Percentiles rank a stretch among this genome's conserved stretches.
Conservation (phyloP, 2,329 filamentous ascomycete genomes). For the Neurospora sp. region DNA sequence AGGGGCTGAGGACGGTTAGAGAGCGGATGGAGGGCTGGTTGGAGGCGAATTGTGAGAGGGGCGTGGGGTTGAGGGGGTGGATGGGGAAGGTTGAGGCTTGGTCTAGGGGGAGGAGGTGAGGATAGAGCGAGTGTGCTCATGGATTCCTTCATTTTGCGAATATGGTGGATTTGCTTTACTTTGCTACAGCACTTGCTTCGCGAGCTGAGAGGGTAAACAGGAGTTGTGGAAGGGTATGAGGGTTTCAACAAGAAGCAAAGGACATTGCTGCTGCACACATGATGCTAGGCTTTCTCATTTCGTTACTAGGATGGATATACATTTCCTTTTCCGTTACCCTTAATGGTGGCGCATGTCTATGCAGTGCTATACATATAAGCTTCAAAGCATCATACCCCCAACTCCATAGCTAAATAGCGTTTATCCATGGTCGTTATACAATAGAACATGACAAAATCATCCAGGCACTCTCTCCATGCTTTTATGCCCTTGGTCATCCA, state of each 20-base stretch:
- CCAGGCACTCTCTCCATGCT: neutral
- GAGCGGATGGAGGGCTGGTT: conserved; percentile 80
- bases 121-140: neutral
- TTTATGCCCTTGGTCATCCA: conserved; percentile 4
- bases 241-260: neutral
- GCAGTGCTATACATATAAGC: neutral
- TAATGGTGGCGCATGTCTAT: neutral
- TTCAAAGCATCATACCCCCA: neutral
- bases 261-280: neutral
- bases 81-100: conserved; percentile 54
- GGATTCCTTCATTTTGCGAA: neutral
- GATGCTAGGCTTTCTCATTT: neutral
- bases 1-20: conserved; percentile 57
- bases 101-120: conserved; percentile 26
- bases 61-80: conserved; percentile 60
- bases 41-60: conserved; percentile 71
- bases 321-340: neutral
- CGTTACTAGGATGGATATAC: neutral
- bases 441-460: neutral
- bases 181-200: neutral
- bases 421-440: neutral
- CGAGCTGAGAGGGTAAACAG: neutral
- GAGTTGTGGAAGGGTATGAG: neutral
- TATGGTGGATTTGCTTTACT: neutral
- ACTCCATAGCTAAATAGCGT: neutral